Conservation (phyloP, 805 yeast species). For the Candida parachauliodes region DNA sequence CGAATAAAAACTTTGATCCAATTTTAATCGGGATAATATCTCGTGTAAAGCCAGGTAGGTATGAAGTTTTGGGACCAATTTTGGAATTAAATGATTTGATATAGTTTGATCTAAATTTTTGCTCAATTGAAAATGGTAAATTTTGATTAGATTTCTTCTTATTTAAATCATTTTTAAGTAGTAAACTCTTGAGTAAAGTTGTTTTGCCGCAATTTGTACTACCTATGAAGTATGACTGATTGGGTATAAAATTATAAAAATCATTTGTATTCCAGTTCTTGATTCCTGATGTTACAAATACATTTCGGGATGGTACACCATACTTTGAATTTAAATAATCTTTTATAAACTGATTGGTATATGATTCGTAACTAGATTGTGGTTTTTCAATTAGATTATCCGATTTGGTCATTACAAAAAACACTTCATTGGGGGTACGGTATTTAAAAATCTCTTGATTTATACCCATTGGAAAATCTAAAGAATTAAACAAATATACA, state of each 20-base stretch:
- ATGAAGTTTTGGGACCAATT: conserved; percentile 45
- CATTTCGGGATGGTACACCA: conserved; percentile 34
- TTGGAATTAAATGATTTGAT: conserved; percentile 20
- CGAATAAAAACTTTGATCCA: conserved; percentile 30
- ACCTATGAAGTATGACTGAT: conserved; percentile 54
- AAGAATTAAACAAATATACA: conserved; percentile 60
- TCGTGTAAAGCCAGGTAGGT: conserved; percentile 72
- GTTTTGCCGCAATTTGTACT: conserved; percentile 71
- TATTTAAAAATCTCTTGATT: conserved; percentile 31
- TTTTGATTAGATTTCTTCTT: conserved; percentile 8
- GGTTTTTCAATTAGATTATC: conserved; percentile 42
- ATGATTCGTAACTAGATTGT: conserved; percentile 21
- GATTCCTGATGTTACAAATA: conserved; percentile 49
- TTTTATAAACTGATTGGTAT: conserved; percentile 26
- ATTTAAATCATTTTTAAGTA: conserved; percentile 17
- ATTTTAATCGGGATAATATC: conserved; percentile 33
- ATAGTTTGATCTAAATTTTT: conserved; percentile 9
- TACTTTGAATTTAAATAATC: conserved; percentile 30
- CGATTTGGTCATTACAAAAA: conserved; percentile 39
- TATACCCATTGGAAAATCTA: conserved; percentile 69
- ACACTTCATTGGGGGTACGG: conserved; percentile 31
- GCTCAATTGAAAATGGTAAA: conserved; percentile 5
- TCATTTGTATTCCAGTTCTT: conserved; percentile 46
- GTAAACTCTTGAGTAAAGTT: conserved; percentile 48
- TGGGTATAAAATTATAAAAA: conserved; percentile 35